Evolutionary conservation across 352 stramenopile genomes (phyloP).

Genomic region (Phytopythium boreale): DNA sequence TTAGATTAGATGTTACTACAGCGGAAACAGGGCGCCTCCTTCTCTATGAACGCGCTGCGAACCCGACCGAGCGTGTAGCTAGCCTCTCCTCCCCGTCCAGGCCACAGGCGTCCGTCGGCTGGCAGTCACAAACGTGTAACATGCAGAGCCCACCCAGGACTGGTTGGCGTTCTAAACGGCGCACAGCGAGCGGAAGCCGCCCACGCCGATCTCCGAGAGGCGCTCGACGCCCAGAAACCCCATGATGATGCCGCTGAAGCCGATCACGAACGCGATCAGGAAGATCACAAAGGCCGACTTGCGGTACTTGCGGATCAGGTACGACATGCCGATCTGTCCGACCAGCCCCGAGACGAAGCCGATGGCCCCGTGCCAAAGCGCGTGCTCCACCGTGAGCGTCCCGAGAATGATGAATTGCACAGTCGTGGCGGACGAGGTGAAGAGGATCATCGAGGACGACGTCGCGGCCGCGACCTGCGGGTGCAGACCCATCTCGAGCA

Average conservation of each 20-base stretch:
- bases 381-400: constrained; percentile 90
- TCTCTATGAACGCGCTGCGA: constrained; percentile 3
- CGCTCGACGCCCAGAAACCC: constrained; percentile 56
- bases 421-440: constrained; percentile 94
- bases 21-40: not conserved
- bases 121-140: not conserved
- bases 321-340: constrained; percentile 90
- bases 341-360: constrained; percentile 89
- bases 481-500: constrained; percentile 88
- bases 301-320: constrained; percentile 91
- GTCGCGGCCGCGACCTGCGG: constrained; percentile 87
- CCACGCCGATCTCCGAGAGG: constrained; percentile 58
- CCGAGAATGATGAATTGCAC: constrained; percentile 94
- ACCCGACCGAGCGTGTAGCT: not conserved
- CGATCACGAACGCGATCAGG: constrained; percentile 68
- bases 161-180: constrained; percentile 11
- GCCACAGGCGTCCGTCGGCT: not conserved
- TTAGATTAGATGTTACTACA: not conserved
- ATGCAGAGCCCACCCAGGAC: not conserved
- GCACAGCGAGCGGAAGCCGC: constrained; percentile 73
- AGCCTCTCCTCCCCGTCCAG: not conserved
- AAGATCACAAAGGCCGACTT: constrained; percentile 82
- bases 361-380: constrained; percentile 87
- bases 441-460: constrained; percentile 91
- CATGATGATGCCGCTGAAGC: constrained; percentile 70